These are phyloP conservation scores for Tagetes patula DNA, from an alignment of 129 eudicot species.

Conservation along the genomic window DNA sequence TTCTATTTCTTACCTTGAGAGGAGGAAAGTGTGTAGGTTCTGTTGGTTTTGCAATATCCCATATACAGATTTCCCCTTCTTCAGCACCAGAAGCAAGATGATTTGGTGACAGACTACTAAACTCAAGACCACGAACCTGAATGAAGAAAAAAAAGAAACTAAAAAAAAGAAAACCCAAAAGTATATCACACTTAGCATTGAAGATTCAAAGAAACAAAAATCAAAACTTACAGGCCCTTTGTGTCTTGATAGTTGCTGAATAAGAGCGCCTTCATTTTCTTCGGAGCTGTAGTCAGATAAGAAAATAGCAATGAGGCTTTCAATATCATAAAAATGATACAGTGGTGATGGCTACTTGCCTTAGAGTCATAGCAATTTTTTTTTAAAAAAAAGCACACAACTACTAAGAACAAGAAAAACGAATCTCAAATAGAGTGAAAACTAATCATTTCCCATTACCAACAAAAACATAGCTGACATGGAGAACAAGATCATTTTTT, in stretches of 20 bases:
- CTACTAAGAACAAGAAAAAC: slow-evolving; percentile 21
- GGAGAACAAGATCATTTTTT: slow-evolving; percentile 4
- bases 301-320: slow-evolving; percentile 25
- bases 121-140: slow-evolving; percentile 98
- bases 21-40: slow-evolving; percentile 88
- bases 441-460: not conserved
- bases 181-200: slow-evolving; percentile 9
- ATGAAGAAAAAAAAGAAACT: not conserved
- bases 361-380: not conserved
- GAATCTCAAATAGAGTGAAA: not conserved
- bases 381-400: not conserved
- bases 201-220: slow-evolving; percentile 16
- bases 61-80: slow-evolving; percentile 95
- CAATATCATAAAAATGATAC: not conserved
- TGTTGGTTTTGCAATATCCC: slow-evolving; percentile 81
- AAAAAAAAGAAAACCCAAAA: not conserved
- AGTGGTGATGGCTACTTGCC: not conserved
- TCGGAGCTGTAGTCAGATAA: slow-evolving; percentile 53
- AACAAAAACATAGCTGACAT: not conserved
- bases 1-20: slow-evolving; percentile 76
- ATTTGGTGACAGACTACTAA: slow-evolving; percentile 71
- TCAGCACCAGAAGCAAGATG: slow-evolving; percentile 99
- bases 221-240: slow-evolving; percentile 80
- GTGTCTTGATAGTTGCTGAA: slow-evolving; percentile 72
- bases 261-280: slow-evolving; percentile 59